phyloP scores from a whole-genome alignment of 768 basidiomycete species.

The Kwoniella europaea region DNA sequence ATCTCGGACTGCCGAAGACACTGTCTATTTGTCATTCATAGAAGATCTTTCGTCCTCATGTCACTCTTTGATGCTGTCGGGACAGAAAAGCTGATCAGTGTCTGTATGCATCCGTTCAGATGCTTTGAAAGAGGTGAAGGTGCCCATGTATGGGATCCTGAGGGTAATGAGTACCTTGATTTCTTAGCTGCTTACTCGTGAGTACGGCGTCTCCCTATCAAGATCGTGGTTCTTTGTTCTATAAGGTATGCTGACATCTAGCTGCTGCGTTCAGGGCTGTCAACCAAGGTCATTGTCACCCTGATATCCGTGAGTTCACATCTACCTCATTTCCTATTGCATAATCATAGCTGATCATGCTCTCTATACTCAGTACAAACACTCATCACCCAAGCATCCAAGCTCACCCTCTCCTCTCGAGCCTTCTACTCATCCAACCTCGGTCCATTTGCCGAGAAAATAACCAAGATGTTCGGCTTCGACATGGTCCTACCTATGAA shows the following conservation, averaged over 20 bases:
- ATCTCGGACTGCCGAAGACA: not conserved
- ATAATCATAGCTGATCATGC: not conserved
- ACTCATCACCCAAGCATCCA: conserved; percentile 80
- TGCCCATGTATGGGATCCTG: conserved; percentile 81
- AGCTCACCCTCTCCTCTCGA: conserved; percentile 88
- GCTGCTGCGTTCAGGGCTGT: no score
- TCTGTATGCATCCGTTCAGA: conserved; percentile 28
- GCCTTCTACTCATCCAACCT: conserved; percentile 95
- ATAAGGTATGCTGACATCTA: no score
- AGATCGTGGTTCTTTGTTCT: not conserved
- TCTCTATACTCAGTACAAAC: conserved; percentile 82
- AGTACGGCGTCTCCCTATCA: conserved; percentile 52
- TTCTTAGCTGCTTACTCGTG: conserved; percentile 98
- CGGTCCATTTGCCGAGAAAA: conserved; percentile 82
- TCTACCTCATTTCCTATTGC: no score
- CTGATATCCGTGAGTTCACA: conserved; percentile 38
- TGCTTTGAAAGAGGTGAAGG: conserved; percentile 90
- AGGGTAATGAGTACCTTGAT: conserved; percentile 94
- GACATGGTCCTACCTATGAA: conserved; percentile 99
- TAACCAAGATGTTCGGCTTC: conserved; percentile 83
- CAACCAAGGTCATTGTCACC: conserved; percentile 70
- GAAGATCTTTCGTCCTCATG: no score
- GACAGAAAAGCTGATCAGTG: not conserved
- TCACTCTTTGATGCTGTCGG: no score
- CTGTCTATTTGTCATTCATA: not conserved